These are phyloP conservation scores for Cytospora chrysosperma DNA, from an alignment of 2,329 filamentous ascomycete species.

Conservation along the genomic window DNA sequence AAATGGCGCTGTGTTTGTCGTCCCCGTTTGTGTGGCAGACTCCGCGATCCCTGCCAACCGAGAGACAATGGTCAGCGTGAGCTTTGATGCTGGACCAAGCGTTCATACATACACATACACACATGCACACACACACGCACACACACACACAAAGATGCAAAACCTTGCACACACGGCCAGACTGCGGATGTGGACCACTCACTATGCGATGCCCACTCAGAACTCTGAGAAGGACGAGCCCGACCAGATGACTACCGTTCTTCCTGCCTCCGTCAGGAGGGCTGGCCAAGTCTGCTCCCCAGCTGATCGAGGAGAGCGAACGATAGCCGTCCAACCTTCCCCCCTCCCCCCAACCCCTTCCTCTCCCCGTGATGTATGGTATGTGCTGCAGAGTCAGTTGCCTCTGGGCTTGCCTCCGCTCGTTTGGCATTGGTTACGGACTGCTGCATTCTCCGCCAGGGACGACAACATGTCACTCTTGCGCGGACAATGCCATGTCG, in stretches of 20 bases:
- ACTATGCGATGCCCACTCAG: not conserved
- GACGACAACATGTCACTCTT: constrained; percentile 4
- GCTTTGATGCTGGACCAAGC: not conserved
- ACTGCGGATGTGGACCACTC: not conserved
- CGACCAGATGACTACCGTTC: not conserved
- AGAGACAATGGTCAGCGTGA: not conserved
- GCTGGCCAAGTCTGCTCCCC: not conserved
- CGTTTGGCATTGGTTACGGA: not conserved
- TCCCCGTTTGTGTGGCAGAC: not conserved
- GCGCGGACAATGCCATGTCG: constrained; percentile 1
- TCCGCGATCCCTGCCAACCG: not conserved
- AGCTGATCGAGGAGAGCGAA: not conserved
- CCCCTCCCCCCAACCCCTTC: too few species aligned
- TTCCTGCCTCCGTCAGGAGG: not conserved
- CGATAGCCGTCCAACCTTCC: too few species aligned
- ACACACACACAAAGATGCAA: too few species aligned
- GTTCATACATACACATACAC: too few species aligned
- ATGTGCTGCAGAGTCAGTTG: not conserved
- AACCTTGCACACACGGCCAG: not conserved
- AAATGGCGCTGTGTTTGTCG: not conserved
- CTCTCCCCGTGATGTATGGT: not conserved
- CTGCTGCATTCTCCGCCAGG: constrained; percentile 2
- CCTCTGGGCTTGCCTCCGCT: not conserved
- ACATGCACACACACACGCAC: too few species aligned
- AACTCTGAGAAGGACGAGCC: not conserved